Percentiles rank a stretch among this genome's conserved stretches.
phyloP scores from a whole-genome alignment of 1,284 basidiomycete genomes.

The Tetrapyrgos nigripes region DNA sequence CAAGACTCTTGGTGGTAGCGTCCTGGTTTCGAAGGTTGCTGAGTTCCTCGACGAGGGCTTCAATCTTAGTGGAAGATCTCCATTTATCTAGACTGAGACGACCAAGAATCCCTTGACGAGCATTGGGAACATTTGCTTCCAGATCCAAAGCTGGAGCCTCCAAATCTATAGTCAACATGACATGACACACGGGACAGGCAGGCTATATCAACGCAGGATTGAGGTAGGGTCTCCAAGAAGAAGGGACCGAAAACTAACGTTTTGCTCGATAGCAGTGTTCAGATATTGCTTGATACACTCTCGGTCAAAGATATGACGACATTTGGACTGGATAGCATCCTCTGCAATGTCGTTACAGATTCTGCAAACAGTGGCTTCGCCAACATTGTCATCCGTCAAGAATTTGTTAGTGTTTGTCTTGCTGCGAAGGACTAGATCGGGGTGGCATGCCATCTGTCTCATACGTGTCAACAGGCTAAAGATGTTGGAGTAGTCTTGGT shows the following conservation, averaged over 20 bases:
- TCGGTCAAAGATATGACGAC: conserved; percentile 91
- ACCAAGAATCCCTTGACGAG: conserved; percentile 93
- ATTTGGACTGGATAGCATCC: conserved; percentile 94
- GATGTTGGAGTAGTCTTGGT: conserved; percentile 91
- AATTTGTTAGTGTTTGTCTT: conserved; percentile 76
- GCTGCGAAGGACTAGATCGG: conserved; percentile 93
- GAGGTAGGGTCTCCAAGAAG: conserved; percentile 3
- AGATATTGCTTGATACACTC: conserved; percentile 97
- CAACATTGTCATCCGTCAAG: conserved; percentile 59
- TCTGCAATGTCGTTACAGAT: conserved; percentile 98
- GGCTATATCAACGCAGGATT: conserved; percentile 56
- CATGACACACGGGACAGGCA: conserved; percentile 94
- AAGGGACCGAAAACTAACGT: conserved; percentile 50
- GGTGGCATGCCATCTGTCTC: conserved; percentile 97
- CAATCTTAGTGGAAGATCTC: conserved; percentile 97
- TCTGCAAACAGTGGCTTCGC: conserved; percentile 85
- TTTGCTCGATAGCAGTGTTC: conserved; percentile 74
- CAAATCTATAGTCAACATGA: conserved; percentile 93
- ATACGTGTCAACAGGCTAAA: conserved; percentile 90
- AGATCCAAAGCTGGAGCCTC: conserved; percentile 92
- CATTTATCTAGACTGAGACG: conserved; percentile 89
- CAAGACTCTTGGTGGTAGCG: conserved; percentile 94
- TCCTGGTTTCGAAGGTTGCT: conserved; percentile 85
- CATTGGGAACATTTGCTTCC: conserved; percentile 61
- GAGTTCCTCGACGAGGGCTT: conserved; percentile 95